A percentile compares a stretch with the other conserved stretches of the same genome.
Conservation (phyloP, 2,329 filamentous ascomycete species). For the Fusarium sp. region DNA sequence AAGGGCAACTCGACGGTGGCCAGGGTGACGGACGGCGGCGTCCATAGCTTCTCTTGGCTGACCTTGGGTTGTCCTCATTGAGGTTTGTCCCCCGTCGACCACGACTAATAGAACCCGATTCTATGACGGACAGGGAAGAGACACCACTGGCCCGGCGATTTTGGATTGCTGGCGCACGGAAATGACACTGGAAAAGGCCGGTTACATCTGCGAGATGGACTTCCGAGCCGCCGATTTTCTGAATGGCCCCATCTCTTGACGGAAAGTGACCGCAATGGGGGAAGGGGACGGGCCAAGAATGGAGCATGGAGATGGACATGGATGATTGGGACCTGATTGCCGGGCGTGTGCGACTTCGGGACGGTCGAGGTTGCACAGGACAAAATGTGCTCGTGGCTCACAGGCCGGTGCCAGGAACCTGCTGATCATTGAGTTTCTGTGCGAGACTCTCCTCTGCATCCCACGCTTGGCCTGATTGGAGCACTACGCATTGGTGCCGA, state of each 20-base stretch:
- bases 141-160: not conserved
- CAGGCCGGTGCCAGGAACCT: slow-evolving; percentile 12
- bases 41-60: slow-evolving; percentile 15
- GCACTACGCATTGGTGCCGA: not conserved
- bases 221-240: slow-evolving; percentile 2
- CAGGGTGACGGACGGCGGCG: slow-evolving; percentile 2
- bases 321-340: slow-evolving; percentile 10
- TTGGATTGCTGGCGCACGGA: slow-evolving; percentile 1
- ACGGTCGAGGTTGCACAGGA: slow-evolving; percentile 25
- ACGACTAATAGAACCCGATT: not conserved
- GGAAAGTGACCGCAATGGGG: slow-evolving; percentile 1
- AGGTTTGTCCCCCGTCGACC: not conserved
- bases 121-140: not conserved
- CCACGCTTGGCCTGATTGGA: not conserved
- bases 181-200: slow-evolving; percentile 1
- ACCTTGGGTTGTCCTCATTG: not conserved
- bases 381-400: slow-evolving; percentile 12
- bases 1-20: slow-evolving; percentile 15
- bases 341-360: slow-evolving; percentile 36
- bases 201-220: not conserved
- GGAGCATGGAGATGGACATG: slow-evolving; percentile 19
- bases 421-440: slow-evolving; percentile 17
- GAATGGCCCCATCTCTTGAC: not conserved
- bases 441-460: not conserved
- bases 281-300: slow-evolving; percentile 18